Evolutionary conservation across 148 eudicot species (phyloP).

Genomic region (Vaccinium macrocarpon): DNA sequence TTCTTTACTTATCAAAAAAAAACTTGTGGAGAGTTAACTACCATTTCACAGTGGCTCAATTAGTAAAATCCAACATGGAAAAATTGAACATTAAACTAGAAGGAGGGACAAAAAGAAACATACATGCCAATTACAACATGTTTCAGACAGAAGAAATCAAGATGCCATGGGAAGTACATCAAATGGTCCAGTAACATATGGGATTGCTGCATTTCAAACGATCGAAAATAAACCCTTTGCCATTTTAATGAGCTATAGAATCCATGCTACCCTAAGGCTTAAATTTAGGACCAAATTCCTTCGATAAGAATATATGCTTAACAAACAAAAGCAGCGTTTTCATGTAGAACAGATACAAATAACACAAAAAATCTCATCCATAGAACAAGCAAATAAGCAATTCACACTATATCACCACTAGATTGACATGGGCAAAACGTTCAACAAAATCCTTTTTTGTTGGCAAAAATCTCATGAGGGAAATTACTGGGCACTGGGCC

Average conservation of each 20-base stretch:
- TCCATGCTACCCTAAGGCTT: background rate
- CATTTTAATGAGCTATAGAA: background rate
- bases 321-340: background rate
- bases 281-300: background rate
- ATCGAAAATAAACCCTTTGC: background rate
- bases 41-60: too few species aligned
- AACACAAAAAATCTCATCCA: background rate
- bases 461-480: background rate
- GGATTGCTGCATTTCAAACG: background rate
- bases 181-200: background rate
- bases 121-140: background rate
- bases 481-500: background rate
- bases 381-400: background rate
- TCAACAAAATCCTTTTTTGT: background rate
- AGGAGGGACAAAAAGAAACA: too few species aligned
- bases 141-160: background rate
- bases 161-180: background rate
- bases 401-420: background rate
- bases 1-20: background rate
- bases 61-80: too few species aligned
- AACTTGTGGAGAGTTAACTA: too few species aligned
- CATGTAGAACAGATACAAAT: background rate
- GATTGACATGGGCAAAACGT: background rate
- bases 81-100: too few species aligned
- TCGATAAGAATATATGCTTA: background rate